Conservation (phyloP, 2,329 filamentous ascomycete species). For the Colletotrichum musae region DNA sequence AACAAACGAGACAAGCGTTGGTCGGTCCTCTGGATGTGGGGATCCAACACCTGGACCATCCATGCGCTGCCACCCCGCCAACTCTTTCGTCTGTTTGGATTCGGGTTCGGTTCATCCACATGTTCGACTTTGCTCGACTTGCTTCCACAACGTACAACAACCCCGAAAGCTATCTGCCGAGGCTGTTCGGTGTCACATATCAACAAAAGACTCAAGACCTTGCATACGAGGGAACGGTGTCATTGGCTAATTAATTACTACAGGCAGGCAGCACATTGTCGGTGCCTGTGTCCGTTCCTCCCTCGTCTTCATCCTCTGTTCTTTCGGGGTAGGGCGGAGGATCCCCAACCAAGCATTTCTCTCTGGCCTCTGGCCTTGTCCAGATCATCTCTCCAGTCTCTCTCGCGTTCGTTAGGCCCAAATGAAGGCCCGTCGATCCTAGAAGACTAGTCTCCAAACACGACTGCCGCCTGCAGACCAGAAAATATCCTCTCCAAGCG, state of each 20-base stretch:
- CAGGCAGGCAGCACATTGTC: constrained; percentile 1
- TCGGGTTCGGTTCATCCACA: no score
- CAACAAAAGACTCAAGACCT: neutral
- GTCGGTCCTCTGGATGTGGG: neutral
- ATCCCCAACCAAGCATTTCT: neutral
- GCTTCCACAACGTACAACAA: no score
- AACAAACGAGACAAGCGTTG: neutral
- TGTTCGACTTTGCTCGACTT: no score
- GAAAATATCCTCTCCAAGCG: neutral
- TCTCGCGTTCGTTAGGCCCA: neutral
- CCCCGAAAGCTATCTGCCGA: no score
- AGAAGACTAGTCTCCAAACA: neutral
- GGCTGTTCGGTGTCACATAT: no score
- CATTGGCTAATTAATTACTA: constrained; percentile 32
- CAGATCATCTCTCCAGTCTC: neutral
- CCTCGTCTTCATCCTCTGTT: neutral
- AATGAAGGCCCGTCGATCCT: neutral
- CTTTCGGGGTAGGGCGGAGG: no score
- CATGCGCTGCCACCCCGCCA: no score
- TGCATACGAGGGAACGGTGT: constrained; percentile 9
- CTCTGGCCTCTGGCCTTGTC: neutral
- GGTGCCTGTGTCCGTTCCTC: neutral
- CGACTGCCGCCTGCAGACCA: neutral
- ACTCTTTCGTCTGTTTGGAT: no score
- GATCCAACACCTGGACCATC: neutral